phyloP scores from a whole-genome alignment of 805 yeast genomes.

The Suhomyces sp. region DNA sequence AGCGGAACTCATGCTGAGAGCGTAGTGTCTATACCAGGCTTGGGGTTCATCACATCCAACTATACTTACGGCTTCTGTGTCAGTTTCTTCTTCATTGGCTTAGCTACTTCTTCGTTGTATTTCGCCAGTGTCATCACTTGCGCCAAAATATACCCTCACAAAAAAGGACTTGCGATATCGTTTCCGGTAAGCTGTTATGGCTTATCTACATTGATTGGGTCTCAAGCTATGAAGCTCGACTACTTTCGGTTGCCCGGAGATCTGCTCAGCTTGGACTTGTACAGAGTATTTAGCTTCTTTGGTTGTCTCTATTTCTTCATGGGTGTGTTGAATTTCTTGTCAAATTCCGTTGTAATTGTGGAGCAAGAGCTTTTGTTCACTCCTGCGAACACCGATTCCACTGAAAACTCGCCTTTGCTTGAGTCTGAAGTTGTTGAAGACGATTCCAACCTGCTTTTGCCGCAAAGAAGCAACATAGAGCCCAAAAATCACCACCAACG shows the following conservation, averaged over 20 bases:
- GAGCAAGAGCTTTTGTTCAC: constrained; percentile 47
- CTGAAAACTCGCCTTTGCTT: constrained; percentile 32
- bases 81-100: constrained; percentile 60
- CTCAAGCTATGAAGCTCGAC: constrained; percentile 52
- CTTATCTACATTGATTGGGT: constrained; percentile 68
- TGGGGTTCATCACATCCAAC: not conserved
- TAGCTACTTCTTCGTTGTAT: constrained; percentile 70
- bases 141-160: constrained; percentile 77
- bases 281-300: constrained; percentile 52
- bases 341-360: constrained; percentile 63
- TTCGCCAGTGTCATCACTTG: constrained; percentile 74
- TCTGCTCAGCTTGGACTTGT: constrained; percentile 40
- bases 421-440: constrained; percentile 1
- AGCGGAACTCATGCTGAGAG: not conserved
- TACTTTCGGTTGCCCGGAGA: constrained; percentile 33
- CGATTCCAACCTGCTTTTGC: constrained; percentile 21
- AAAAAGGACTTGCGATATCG: constrained; percentile 78
- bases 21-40: not conserved
- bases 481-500: constrained; percentile 37
- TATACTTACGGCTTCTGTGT: constrained; percentile 32
- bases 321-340: constrained; percentile 59
- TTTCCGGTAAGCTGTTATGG: constrained; percentile 90
- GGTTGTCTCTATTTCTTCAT: constrained; percentile 51
- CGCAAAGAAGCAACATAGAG: constrained; percentile 32
- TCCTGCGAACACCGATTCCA: constrained; percentile 16